Evolutionary conservation across 306 rosid genomes (phyloP).

Genomic region (Glycyrrhiza uralensis): DNA sequence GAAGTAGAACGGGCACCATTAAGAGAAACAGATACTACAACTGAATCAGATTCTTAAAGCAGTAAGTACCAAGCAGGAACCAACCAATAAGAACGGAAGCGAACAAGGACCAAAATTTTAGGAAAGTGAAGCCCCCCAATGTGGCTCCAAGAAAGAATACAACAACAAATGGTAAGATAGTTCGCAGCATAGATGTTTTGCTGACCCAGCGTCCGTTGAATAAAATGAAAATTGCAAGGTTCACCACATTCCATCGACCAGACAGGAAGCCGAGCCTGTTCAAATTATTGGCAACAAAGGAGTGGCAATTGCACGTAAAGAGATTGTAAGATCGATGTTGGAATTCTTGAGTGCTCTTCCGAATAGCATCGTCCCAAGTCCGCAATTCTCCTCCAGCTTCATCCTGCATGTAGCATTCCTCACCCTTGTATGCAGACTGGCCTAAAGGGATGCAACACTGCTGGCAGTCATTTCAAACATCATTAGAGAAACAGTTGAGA

Average conservation of each 20-base stretch:
- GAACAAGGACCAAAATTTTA: conserved; percentile 59
- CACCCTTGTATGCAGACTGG: conserved; percentile 36
- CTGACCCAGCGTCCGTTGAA: conserved; percentile 88
- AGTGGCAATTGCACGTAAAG: conserved; percentile 91
- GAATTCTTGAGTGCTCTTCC: conserved; percentile 78
- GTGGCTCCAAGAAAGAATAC: conserved; percentile 61
- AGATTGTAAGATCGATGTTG: conserved; percentile 83
- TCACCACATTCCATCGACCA: conserved; percentile 94
- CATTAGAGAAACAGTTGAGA: conserved; percentile 21
- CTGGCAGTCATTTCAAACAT: conserved; percentile 27
- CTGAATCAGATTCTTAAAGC: conserved; percentile 72
- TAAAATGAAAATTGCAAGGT: conserved; percentile 77
- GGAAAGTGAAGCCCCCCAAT: conserved; percentile 65
- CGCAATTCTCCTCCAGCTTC: conserved; percentile 45
- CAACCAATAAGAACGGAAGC: conserved; percentile 67
- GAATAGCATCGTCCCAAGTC: conserved; percentile 82
- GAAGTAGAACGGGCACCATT: not conserved
- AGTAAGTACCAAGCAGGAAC: conserved; percentile 83
- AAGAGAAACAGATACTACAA: conserved; percentile 46
- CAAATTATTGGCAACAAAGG: conserved; percentile 86
- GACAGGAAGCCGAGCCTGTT: conserved; percentile 70
- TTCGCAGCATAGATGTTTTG: conserved; percentile 49
- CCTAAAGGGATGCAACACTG: conserved; percentile 51
- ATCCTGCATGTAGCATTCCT: conserved; percentile 40
- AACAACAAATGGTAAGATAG: conserved; percentile 65